Evolutionary conservation across 345 rosid genomes (phyloP).

Genomic region (Acer negundo): DNA sequence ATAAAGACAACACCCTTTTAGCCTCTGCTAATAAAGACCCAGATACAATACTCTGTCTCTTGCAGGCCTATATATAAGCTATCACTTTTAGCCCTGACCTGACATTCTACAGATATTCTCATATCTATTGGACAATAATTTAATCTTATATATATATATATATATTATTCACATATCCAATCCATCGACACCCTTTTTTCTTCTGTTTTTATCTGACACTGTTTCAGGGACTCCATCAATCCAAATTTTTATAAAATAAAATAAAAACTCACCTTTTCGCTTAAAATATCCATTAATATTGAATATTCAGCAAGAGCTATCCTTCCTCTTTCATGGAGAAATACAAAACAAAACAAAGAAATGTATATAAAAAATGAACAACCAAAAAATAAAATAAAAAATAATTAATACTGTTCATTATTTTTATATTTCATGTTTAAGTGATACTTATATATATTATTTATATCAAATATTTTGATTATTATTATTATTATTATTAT

Average conservation of each 20-base stretch:
- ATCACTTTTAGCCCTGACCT: constrained; percentile 24
- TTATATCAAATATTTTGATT: not conserved
- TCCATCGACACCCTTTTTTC: constrained; percentile 13
- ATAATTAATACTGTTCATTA: not conserved
- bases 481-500: not conserved
- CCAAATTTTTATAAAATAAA: not conserved
- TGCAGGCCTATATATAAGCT: constrained; percentile 44
- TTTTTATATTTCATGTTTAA: not conserved
- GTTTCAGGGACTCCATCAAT: constrained; percentile 32
- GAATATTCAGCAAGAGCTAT: constrained; percentile 38
- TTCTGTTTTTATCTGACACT: constrained; percentile 26
- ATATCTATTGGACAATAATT: constrained; percentile 26
- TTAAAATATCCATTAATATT: constrained; percentile 35
- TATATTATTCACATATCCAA: not conserved
- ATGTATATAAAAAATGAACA: constrained; percentile 9
- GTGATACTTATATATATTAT: not conserved
- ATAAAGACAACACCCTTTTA: constrained; percentile 30
- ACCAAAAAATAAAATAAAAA: not conserved
- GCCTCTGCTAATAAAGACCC: constrained; percentile 31
- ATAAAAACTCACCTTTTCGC: constrained; percentile 43
- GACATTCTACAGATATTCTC: constrained; percentile 52
- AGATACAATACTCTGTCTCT: constrained; percentile 15
- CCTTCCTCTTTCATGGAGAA: constrained; percentile 36
- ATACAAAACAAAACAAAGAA: constrained; percentile 11
- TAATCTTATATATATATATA: not conserved